Conservation (phyloP, 1,284 basidiomycete genomes). For the Microbotryomycetes sp. region DNA sequence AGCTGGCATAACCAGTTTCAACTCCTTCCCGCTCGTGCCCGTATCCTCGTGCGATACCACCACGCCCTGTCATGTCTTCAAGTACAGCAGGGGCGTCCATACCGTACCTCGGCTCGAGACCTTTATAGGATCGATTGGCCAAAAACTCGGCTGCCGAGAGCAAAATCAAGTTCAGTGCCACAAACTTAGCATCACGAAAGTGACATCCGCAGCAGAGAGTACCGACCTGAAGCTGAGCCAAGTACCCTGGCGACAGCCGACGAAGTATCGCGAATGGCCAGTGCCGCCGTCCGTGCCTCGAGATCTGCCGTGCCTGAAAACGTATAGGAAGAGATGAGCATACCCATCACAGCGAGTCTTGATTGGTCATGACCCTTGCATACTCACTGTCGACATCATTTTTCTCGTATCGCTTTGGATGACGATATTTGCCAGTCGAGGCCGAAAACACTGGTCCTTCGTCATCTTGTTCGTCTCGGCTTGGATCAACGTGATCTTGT, state of each 20-base stretch:
- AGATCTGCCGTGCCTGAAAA: conserved; percentile 31
- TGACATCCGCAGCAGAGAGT: not conserved
- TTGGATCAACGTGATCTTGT: conserved; percentile 41
- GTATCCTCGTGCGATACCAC: conserved; percentile 84
- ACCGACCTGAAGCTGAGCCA: conserved; percentile 39
- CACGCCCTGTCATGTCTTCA: conserved; percentile 67
- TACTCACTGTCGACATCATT: conserved; percentile 17
- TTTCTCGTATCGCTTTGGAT: conserved; percentile 58
- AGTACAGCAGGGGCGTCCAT: conserved; percentile 71
- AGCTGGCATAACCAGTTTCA: no score
- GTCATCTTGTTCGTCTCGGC: conserved; percentile 46
- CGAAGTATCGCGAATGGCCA: conserved; percentile 25
- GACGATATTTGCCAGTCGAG: conserved; percentile 76
- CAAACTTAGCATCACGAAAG: not conserved
- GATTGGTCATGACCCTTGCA: conserved; percentile 30
- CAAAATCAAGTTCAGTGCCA: not conserved
- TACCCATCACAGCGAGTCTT: conserved; percentile 1
- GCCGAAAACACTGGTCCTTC: conserved; percentile 69
- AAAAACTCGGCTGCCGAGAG: conserved; percentile 24
- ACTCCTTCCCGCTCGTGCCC: conserved; percentile 42
- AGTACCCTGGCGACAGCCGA: conserved; percentile 37
- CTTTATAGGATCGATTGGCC: conserved; percentile 65
- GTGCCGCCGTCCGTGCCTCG: conserved; percentile 22
- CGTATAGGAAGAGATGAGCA: conserved; percentile 40
- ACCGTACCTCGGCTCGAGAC: conserved; percentile 72